Base-by-base conservation (phyloP, 495 filamentous ascomycete species). In the Aspergillus carlsbadensis region DNA sequence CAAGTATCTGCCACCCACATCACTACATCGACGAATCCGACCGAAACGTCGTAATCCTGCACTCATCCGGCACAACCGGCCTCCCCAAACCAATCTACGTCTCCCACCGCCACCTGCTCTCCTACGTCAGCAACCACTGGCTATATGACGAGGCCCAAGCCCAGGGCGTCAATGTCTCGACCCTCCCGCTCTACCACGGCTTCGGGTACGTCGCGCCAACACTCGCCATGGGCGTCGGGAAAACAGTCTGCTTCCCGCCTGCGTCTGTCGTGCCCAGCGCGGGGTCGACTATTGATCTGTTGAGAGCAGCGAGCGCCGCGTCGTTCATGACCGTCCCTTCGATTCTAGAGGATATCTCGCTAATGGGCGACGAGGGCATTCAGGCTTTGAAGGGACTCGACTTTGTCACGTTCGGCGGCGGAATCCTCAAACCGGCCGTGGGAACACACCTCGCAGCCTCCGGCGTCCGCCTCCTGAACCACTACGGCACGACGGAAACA, bases 21-120 rank as follows among this genome's bases (percentile, higher is more conserved):
- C 51, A 37, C 17, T 46, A 42, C 20, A 15, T 54, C 42, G 26
- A 37, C n/a, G 44, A 54, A 33, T 49, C 36, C 8, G 72, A 76
- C 42, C 57, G 64, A 0, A 58, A 67, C 10, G 70, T 75, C 6
- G 40, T 80, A 10, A 75, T 80, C 20, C 62, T 80, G 33, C 77
- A 80, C 50, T 74, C 71, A 6, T 78, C 75, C 5, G 77, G 77
- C 1, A 79, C 74, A 10, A 80, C 77, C 1, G 77, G 77, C n/a
- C 58, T 79, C 13, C 75, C 77, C 14, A 80, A 79, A 55, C 70
- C 77, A 5, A 78, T 80, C 14, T 67, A 56, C 43, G 62, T 68
- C 21, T 46, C 75, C 2, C 77, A 79, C 56, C 67, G 71, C 22
- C 72, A 80, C 36, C 34, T 79, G 1, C 61, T 80, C 5, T 62